phyloP scores from a whole-genome alignment of 306 rosid species.

The Quercus mongolica region DNA sequence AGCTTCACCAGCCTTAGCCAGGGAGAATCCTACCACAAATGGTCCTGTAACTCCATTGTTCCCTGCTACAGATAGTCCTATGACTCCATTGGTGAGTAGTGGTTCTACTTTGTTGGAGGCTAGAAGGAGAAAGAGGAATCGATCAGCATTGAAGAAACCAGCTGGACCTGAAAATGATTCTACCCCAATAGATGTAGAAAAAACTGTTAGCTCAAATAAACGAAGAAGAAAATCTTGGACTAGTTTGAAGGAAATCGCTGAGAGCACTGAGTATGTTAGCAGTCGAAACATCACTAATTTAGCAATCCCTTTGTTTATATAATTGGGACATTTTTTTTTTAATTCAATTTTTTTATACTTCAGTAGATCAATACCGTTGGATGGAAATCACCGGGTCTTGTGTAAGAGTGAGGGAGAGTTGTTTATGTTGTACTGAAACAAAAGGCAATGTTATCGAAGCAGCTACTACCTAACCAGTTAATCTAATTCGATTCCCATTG shows the following conservation, averaged over 20 bases:
- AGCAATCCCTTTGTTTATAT: constrained; percentile 41
- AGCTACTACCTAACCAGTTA: no score
- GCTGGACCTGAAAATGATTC: constrained; percentile 14
- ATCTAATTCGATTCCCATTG: no score
- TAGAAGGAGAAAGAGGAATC: constrained; percentile 47
- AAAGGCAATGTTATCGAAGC: no score
- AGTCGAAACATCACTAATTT: constrained; percentile 21
- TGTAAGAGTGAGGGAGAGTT: no score
- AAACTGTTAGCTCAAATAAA: constrained; percentile 37
- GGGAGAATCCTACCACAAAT: neutral
- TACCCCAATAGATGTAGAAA: constrained; percentile 22
- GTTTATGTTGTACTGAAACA: no score
- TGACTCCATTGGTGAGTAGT: no score
- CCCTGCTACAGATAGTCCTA: neutral
- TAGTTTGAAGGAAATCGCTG: constrained; percentile 70
- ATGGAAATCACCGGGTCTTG: no score
- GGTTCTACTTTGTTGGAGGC: constrained; percentile 23
- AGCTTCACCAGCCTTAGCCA: constrained; percentile 8
- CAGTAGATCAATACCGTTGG: no score
- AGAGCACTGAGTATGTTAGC: constrained; percentile 22
- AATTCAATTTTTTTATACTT: no score
- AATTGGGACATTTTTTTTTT: neutral
- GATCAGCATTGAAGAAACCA: constrained; percentile 28
- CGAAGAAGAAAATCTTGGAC: constrained; percentile 68
- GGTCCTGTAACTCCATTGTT: constrained; percentile 30